Percentiles rank a stretch among this genome's conserved stretches.
phyloP scores from a whole-genome alignment of 2,329 filamentous ascomycete species.

The Colletotrichum kahawae region DNA sequence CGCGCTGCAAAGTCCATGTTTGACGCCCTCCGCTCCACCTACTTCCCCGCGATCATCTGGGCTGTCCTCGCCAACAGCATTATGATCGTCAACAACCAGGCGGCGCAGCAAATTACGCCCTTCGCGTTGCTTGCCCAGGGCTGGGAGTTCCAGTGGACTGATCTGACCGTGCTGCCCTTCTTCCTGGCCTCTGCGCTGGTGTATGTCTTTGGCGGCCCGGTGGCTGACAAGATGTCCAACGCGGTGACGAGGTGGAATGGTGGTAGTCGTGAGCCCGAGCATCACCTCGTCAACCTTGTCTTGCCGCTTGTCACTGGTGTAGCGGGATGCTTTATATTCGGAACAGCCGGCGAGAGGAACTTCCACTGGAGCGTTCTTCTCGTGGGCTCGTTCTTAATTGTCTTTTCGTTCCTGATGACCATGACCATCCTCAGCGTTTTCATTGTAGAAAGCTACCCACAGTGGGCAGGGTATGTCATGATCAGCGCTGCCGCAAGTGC shows the following conservation, averaged over 20 bases:
- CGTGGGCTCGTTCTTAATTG: constrained; percentile 30
- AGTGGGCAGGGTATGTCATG: constrained; percentile 9
- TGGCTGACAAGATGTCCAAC: constrained; percentile 33
- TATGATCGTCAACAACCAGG: constrained; percentile 33
- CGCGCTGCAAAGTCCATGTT: constrained; percentile 28
- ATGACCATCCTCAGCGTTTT: constrained; percentile 34
- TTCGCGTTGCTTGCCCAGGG: constrained; percentile 24
- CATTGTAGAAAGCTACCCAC: constrained; percentile 37
- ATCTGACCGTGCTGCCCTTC: constrained; percentile 30
- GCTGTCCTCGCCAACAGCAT: constrained; percentile 32
- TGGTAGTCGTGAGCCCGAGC: constrained; percentile 35
- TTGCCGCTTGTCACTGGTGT: constrained; percentile 33
- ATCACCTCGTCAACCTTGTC: constrained; percentile 34
- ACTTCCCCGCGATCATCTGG: constrained; percentile 39
- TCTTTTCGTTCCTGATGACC: constrained; percentile 31
- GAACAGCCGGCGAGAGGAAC: constrained; percentile 28
- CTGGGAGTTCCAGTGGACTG: constrained; percentile 33
- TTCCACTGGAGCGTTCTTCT: constrained; percentile 32
- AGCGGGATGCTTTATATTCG: constrained; percentile 35
- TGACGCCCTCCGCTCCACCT: constrained; percentile 33
- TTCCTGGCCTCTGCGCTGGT: constrained; percentile 22
- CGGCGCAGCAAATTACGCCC: constrained; percentile 27
- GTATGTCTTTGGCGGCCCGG: constrained; percentile 30
- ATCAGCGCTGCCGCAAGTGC: no score
- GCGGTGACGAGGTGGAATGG: constrained; percentile 30